A percentile compares a stretch with the other conserved stretches of the same genome.
Evolutionary conservation across 495 filamentous ascomycete species (phyloP).

Genomic region (Daldinia bambusicola): DNA sequence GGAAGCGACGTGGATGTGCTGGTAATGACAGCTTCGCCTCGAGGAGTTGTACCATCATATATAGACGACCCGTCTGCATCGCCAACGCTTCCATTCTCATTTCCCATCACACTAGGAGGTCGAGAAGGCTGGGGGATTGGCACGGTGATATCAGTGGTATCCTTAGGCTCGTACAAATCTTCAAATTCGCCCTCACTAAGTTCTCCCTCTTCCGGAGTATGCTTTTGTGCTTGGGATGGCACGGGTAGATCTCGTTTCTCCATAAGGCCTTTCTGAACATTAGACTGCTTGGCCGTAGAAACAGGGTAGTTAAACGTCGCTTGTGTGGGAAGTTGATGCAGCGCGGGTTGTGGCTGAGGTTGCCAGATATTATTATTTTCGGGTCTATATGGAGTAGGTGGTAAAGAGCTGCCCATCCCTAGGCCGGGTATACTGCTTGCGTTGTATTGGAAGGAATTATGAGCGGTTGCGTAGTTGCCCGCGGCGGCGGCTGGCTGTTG

Average conservation of each 20-base stretch:
- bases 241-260: not conserved
- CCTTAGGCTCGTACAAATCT: slow-evolving; percentile 56
- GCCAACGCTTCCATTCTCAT: slow-evolving; percentile 36
- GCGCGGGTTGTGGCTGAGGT: slow-evolving; percentile 14
- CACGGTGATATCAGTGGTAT: slow-evolving; percentile 25
- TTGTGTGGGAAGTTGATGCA: slow-evolving; percentile 13
- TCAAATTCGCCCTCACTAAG: slow-evolving; percentile 72
- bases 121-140: slow-evolving; percentile 28
- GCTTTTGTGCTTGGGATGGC: slow-evolving; percentile 10
- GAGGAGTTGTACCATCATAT: slow-evolving; percentile 44
- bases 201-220: slow-evolving; percentile 74
- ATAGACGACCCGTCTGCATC: slow-evolving; percentile 47
- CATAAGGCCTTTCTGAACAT: not conserved
- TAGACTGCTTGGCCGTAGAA: slow-evolving; percentile 14
- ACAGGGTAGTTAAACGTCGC: slow-evolving; percentile 2
- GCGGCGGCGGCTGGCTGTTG: slow-evolving; percentile 23
- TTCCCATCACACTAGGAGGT: slow-evolving; percentile 21
- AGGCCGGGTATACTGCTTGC: slow-evolving; percentile 56
- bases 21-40: slow-evolving; percentile 31
- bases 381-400: slow-evolving; percentile 15
- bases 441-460: slow-evolving; percentile 54
- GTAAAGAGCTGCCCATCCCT: slow-evolving; percentile 44
- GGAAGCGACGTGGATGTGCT: slow-evolving; percentile 33
- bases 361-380: slow-evolving; percentile 29
- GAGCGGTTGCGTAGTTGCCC: slow-evolving; percentile 43